Percentiles rank a stretch among this genome's conserved stretches.
Evolutionary conservation across 495 filamentous ascomycete species (phyloP).

Genomic region (Penicillium cataractarum): DNA sequence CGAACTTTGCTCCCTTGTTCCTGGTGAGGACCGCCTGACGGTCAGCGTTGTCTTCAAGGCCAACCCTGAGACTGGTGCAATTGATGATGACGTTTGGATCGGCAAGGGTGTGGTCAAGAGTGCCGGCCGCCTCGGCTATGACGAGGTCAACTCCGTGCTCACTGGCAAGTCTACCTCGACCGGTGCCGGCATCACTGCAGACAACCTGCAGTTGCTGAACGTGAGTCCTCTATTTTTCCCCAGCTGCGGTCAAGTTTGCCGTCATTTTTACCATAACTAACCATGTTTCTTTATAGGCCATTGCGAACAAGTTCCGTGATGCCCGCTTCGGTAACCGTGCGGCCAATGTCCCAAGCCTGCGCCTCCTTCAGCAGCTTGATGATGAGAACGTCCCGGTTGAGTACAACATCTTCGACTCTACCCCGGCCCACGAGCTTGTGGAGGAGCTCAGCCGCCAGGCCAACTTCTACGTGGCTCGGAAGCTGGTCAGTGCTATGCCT

Average conservation of each 20-base stretch:
- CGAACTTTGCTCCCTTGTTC: constrained; percentile 85
- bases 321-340: constrained; percentile 77
- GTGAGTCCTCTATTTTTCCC: constrained; percentile 50
- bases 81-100: constrained; percentile 84
- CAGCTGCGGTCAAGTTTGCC: constrained; percentile 9
- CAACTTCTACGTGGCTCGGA: constrained; percentile 86
- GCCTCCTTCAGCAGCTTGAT: constrained; percentile 90
- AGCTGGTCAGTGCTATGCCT: constrained; percentile 74
- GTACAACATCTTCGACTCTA: constrained; percentile 92
- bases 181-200: constrained; percentile 61
- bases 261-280: too few species aligned
- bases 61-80: constrained; percentile 72
- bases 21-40: constrained; percentile 85
- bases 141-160: constrained; percentile 81
- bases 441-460: constrained; percentile 93
- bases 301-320: constrained; percentile 87
- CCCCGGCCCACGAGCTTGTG: constrained; percentile 85
- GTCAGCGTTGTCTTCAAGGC: constrained; percentile 92
- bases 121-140: constrained; percentile 77
- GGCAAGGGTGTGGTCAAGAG: constrained; percentile 95
- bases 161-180: constrained; percentile 60
- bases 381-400: constrained; percentile 97
- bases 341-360: constrained; percentile 78
- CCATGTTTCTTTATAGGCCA: constrained; percentile 46
- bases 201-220: constrained; percentile 76